Evolutionary conservation across 352 stramenopile genomes (phyloP), one percentile per base, ranked within the genome.

Genomic region (Phytophthora citricola): DNA sequence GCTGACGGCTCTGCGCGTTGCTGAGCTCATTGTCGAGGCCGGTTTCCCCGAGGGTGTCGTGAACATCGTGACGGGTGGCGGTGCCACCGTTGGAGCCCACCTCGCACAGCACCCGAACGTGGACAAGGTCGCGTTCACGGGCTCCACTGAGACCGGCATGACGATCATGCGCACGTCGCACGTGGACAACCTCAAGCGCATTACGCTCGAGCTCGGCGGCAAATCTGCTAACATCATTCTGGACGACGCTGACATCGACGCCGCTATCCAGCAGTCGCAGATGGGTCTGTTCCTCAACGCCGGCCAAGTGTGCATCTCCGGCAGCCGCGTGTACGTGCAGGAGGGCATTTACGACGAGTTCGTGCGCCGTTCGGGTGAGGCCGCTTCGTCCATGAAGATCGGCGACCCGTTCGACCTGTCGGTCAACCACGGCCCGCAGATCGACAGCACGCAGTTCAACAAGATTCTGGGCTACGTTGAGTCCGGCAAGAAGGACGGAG

Each of bases 1-100:
- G 9, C 70, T 99, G 32, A 97, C 89, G 15, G 93, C 95, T 6
- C 77, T 99, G 34, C 89, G 90, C 14, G 61, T 99, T 14, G 76
- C 80, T 14, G 77, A 88, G 52, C 76, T 98, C 20, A 92, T 92
- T 46, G 76, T 88, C 8, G 68, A 89, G 60, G 90, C 87, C 7
- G 81, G 91, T 3, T 76, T 95, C 45, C 91, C 90, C 1, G 41
- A 71, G 3, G 90, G 89, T 55, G 89, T 95, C 11, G 44, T 97
- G 20, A 97, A 97, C 79, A 78, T 94, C 24, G 67, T 97, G 20
- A 77, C 83, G 20, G 83, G 82, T 9, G 63, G 76, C 15, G 72
- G 85, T 3, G 52, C 68, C 4, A 71, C 78, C 26, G 84, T 85
- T 26, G 63, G 69, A 5, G 53, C 73, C 7, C 68, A 82, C 67